Base-by-base conservation (phyloP, 2,329 filamentous ascomycete species). In the Claviceps purpurea region DNA sequence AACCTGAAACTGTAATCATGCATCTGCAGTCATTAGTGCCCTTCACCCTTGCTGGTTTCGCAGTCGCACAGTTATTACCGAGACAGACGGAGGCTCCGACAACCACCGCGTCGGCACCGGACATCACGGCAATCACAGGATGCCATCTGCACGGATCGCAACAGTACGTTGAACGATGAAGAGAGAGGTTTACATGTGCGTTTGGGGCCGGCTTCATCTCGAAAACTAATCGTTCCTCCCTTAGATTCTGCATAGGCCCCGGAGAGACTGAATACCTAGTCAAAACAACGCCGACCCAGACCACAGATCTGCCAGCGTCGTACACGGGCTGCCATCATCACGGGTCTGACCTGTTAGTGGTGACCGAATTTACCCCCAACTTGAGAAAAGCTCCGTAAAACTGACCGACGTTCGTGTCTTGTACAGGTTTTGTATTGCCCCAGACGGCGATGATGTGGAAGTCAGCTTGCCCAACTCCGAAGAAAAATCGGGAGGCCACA, bases 271-370 rank as follows among this genome's bases (percentile, higher is more conserved):
- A 75, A 59, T 75, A 71, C 51, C 57, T 65, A 39, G 66, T 75
- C 22, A 66, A 69, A 49, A 66, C 71, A 3, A 73, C 74, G 6
- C 68, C 71, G 2, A 84, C 77, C 4, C 73, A 72, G 18, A 80
- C 76, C 1, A 72, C 73, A 46, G 73, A 75, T 48, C 64, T 80
- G 18, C 80, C 83, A 1, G 69, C 81, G 0, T 67, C 76, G 50
- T 86, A 81, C 59, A 85, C 81, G 0, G 78, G 67, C 51, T 87
- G 85, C 61, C 83, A 88, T 62, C 59, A 66, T 1, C 82, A 87
- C 64, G 81, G 70, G 16, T 60, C 64, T 3, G 72, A 81, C 46
- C 72, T 73, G 79, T 85, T 69, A 24, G 40, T 37, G 24, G 2
- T 5, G 22, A 37, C 16, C 18, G 11, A 14, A 26, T 3, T 3